Base-by-base conservation (phyloP, 2,329 filamentous ascomycete species). In the Ramichloridium luteum region DNA sequence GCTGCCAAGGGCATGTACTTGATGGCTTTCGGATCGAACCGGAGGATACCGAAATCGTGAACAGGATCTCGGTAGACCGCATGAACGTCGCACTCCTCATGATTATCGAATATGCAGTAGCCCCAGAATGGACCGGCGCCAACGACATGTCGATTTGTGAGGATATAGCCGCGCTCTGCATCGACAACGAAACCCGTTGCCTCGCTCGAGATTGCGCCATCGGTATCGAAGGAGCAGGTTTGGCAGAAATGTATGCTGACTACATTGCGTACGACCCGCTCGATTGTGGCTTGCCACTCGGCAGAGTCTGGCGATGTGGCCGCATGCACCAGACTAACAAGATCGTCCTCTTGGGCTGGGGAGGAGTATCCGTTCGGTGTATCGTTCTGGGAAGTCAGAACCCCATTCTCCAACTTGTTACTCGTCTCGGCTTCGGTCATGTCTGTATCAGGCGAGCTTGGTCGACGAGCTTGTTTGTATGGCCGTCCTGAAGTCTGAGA, bases 221-320 rank as follows among this genome's bases (percentile, higher is more conserved):
- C 90, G n/a, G 90, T 96, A 57, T 98, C 90, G 56, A 98, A 98
- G 14, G 88, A 86, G 56, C 83, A 93, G 0, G 90, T 94, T 67
- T 94, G 85, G 56, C 88, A 96, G 64, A 98, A 98, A 45, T 93
- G 81, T 50, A 98, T 96, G n/a, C 88, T 93, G 30, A 98, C 90
- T 12, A 96, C 90, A 47, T 86, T 93, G 54, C 80, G 77, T 32
- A 98, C 86, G 3, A 98, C 90, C 39, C 76, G 79, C 58, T 94
- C 86, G 38, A 96, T 93, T 1, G 86, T 94, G 30, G 77, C 80
- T 59, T 96, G 88, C 90, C 90, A 98, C 61, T 93, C 86, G 14
- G 76, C 76, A 3, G 78, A 81, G 47, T 84, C 79, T 28, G 56
- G 30, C 3, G 30, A 44, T 14, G 68, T 59, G 29, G 64, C 60